phyloP scores from a whole-genome alignment of 306 rosid genomes.

The Lathyrus oleraceus region DNA sequence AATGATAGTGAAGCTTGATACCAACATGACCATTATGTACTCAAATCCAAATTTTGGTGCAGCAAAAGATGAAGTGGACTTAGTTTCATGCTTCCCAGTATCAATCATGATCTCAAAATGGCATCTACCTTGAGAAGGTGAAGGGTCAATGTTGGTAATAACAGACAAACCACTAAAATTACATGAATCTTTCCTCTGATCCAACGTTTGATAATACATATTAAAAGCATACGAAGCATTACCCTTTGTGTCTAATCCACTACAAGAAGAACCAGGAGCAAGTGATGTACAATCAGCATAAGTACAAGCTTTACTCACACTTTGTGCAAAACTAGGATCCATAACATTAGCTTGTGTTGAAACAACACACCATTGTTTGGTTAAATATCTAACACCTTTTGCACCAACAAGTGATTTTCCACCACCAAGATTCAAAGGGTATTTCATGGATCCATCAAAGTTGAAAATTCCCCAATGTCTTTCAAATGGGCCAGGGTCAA shows the following conservation, averaged over 20 bases:
- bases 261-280: constrained; percentile 73
- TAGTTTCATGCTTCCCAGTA: constrained; percentile 49
- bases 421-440: constrained; percentile 55
- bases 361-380: constrained; percentile 82
- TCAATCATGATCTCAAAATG: constrained; percentile 84
- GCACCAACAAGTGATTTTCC: constrained; percentile 62
- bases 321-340: constrained; percentile 52
- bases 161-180: constrained; percentile 51
- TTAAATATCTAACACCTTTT: constrained; percentile 70
- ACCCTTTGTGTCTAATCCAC: constrained; percentile 50
- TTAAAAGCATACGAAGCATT: constrained; percentile 95
- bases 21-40: constrained; percentile 34
- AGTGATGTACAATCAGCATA: constrained; percentile 84
- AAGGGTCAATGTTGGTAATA: constrained; percentile 57
- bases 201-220: constrained; percentile 67
- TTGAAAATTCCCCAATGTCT: constrained; percentile 92
- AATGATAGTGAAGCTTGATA: constrained; percentile 42
- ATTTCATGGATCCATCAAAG: constrained; percentile 72
- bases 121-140: constrained; percentile 57
- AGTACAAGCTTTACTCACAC: constrained; percentile 68
- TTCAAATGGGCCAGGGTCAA: constrained; percentile 82
- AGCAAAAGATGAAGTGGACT: constrained; percentile 45
- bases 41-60: constrained; percentile 28
- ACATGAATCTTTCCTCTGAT: constrained; percentile 70
- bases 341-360: constrained; percentile 53